Percentiles rank a stretch among this genome's conserved stretches.
These are phyloP conservation scores for Camelina hispida DNA, from an alignment of 345 rosid genomes.

Conservation along the genomic window DNA sequence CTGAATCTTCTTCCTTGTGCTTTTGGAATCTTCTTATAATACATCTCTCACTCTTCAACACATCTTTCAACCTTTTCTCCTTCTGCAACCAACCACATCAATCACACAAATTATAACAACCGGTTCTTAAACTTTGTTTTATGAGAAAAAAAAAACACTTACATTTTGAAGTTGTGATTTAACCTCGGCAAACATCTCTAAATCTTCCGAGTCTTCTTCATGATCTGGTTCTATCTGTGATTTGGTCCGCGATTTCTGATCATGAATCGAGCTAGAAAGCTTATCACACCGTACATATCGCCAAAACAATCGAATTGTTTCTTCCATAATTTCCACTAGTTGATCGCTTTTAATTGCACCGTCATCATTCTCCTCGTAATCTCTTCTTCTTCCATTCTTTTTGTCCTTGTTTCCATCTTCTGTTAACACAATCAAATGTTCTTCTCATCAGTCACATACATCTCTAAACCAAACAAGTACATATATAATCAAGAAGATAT, in stretches of 20 bases:
- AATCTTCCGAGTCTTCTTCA: slow-evolving; percentile 57
- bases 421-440: slow-evolving; percentile 43
- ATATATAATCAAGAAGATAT: background rate
- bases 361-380: slow-evolving; percentile 43
- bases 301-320: slow-evolving; percentile 92
- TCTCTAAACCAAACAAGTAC: background rate
- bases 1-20: slow-evolving; percentile 48
- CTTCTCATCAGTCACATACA: slow-evolving; percentile 7
- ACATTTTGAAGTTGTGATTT: slow-evolving; percentile 69
- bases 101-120: too few species aligned
- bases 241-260: slow-evolving; percentile 52
- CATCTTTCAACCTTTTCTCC: slow-evolving; percentile 70
- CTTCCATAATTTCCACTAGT: slow-evolving; percentile 88
- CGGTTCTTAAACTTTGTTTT: too few species aligned
- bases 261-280: slow-evolving; percentile 44
- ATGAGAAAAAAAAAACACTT: too few species aligned
- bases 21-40: slow-evolving; percentile 61
- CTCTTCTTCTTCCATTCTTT: slow-evolving; percentile 50
- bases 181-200: slow-evolving; percentile 51
- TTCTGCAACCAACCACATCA: slow-evolving; percentile 56
- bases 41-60: slow-evolving; percentile 62
- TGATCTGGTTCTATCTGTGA: slow-evolving; percentile 69
- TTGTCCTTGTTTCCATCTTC: slow-evolving; percentile 70
- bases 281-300: slow-evolving; percentile 80
- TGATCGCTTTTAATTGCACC: slow-evolving; percentile 52